A percentile compares a stretch with the other conserved stretches of the same genome.
Conservation (phyloP, 805 yeast species). For the Kazachstania martiniae region DNA sequence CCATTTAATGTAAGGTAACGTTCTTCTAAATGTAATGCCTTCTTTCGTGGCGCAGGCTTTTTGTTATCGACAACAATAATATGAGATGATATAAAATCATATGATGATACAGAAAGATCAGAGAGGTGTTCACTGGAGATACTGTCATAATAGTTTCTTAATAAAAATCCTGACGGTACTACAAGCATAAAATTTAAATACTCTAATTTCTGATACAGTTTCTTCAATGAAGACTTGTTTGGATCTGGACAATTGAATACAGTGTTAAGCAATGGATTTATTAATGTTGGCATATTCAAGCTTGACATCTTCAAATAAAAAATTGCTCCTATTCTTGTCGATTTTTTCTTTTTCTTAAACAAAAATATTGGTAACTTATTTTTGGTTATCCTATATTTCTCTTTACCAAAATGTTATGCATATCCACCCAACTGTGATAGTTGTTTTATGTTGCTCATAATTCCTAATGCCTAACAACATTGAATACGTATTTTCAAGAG, state of each 20-base stretch:
- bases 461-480: no score
- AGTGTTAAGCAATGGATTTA: slow-evolving; percentile 55
- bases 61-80: slow-evolving; percentile 1
- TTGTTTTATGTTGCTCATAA: no score
- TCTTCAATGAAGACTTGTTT: slow-evolving; percentile 34
- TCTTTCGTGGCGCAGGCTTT: slow-evolving; percentile 18
- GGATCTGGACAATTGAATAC: slow-evolving; percentile 57
- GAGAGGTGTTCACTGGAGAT: slow-evolving; percentile 31
- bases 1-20: no score
- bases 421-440: no score
- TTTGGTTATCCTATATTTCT: no score
- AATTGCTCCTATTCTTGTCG: no score
- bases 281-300: slow-evolving; percentile 35
- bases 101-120: slow-evolving; percentile 35
- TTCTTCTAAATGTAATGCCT: no score
- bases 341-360: no score
- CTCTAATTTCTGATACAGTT: slow-evolving; percentile 35
- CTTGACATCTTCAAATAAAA: no score
- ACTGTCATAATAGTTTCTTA: slow-evolving; percentile 32
- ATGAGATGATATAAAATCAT: slow-evolving; percentile 2
- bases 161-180: slow-evolving; percentile 48
- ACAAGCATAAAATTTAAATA: slow-evolving; percentile 47
- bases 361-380: no score
- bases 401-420: no score
- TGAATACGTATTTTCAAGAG: no score